A percentile compares a stretch with the other conserved stretches of the same genome.
Evolutionary conservation across 805 yeast species (phyloP).

Genomic region (Kluyveromyces wickerhamii): DNA sequence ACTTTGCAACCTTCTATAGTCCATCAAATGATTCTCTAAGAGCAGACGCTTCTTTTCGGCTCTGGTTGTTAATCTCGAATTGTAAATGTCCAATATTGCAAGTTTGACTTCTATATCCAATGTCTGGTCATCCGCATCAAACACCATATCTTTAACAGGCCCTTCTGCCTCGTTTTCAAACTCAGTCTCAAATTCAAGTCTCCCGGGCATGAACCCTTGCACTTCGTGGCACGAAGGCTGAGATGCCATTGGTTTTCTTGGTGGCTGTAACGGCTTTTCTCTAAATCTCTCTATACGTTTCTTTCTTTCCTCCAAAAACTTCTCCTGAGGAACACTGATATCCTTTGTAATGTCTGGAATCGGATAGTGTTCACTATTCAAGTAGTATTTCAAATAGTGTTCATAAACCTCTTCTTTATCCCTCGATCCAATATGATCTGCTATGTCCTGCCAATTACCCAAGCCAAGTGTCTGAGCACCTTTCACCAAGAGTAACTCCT

Average conservation of each 20-base stretch:
- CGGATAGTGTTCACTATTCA: conserved; percentile 70
- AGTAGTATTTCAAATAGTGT: conserved; percentile 69
- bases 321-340: conserved; percentile 58
- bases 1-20: conserved; percentile 74
- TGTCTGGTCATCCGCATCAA: conserved; percentile 86
- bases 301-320: conserved; percentile 61
- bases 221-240: conserved; percentile 95
- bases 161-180: conserved; percentile 95
- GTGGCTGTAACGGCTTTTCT: conserved; percentile 73
- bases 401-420: conserved; percentile 84
- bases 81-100: conserved; percentile 81
- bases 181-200: conserved; percentile 93
- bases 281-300: conserved; percentile 64
- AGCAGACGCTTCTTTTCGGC: conserved; percentile 86
- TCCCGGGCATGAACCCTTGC: conserved; percentile 98
- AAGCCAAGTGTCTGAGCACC: conserved; percentile 88
- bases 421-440: conserved; percentile 90
- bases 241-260: conserved; percentile 81
- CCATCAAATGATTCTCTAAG: conserved; percentile 68
- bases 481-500: conserved; percentile 78
- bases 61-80: conserved; percentile 79
- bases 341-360: conserved; percentile 76
- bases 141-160: conserved; percentile 88
- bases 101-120: conserved; percentile 86
- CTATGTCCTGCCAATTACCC: conserved; percentile 98